Evolutionary conservation across 345 rosid genomes (phyloP), one percentile per base, ranked within the genome.

Genomic region (Syzygium grande): DNA sequence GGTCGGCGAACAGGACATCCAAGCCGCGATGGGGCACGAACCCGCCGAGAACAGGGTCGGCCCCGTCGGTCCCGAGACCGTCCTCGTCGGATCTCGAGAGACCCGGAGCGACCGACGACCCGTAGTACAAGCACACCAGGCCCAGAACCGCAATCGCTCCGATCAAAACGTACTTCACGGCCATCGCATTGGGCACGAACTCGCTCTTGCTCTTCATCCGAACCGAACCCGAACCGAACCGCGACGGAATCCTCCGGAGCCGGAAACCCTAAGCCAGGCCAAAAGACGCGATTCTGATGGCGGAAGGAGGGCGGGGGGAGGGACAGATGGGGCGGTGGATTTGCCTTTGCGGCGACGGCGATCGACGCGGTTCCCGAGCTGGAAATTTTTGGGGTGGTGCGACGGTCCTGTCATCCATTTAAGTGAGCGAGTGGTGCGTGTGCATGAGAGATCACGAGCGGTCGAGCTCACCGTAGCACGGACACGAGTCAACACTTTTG

Each of bases 41-140:
- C 59, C 91, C 89, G 51, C 90, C 89, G 11, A 87, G 65, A 87
- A 89, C 91, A 13, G 90, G 94, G 92, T 90, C 93, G 91, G 46
- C 8, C 46, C 80, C 80, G 17, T 90, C 92, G 88, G 84, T 78
- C 84, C 89, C 92, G 59, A 73, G 88, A 23, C 85, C 89, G 21
- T 87, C 90, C 5, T 88, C 91, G 41, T 93, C 98, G 87, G 94
- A 93, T 88, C 94, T 92, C 83, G 95, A 90, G 43, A 92, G 89
- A 9, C 94, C 95, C 13, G 99, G 99, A 61, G 97, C 97, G 77
- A 96, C 91, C 16, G 93, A 90, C 10, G 99, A 95, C 55, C 96
- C 97, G 30, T 92, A 95, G 89, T 95, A 97, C 89, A 97, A 87
- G 88, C 99, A 94, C 87, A 92, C 84, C 91, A 97, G 87, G 80